Conservation (phyloP, 2,329 filamentous ascomycete genomes). For the Arthrobotrys iridis region DNA sequence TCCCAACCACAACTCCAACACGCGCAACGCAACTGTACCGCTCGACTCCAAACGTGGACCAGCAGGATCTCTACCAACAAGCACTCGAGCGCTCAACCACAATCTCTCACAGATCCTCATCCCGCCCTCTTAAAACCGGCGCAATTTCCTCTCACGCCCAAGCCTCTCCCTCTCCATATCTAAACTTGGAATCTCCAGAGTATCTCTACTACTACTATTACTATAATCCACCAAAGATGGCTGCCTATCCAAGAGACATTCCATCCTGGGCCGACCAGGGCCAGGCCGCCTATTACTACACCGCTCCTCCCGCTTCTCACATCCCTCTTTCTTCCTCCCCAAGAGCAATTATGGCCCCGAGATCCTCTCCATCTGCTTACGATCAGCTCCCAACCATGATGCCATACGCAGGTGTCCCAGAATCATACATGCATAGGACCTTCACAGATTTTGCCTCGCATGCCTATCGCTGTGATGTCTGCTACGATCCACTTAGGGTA, state of each 20-base stretch:
- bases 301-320: slow-evolving; percentile 21
- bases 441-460: slow-evolving; percentile 44
- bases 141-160: slow-evolving; percentile 41
- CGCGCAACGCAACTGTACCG: slow-evolving; percentile 20
- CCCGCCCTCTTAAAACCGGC: slow-evolving; percentile 8
- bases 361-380: slow-evolving; percentile 30
- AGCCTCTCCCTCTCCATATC: background rate
- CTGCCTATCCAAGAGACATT: slow-evolving; percentile 50
- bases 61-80: slow-evolving; percentile 21
- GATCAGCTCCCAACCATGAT: slow-evolving; percentile 38
- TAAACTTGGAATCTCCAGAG: slow-evolving; percentile 22
- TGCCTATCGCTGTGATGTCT: slow-evolving; percentile 47
- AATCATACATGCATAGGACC: slow-evolving; percentile 52
- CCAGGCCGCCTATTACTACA: slow-evolving; percentile 30
- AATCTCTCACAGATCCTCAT: slow-evolving; percentile 4
- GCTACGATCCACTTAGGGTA: slow-evolving; percentile 48
- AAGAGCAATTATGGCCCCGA: slow-evolving; percentile 26
- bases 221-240: slow-evolving; percentile 38
- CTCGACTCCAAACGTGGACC: slow-evolving; percentile 1
- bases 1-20: slow-evolving; percentile 34
- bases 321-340: slow-evolving; percentile 33
- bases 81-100: slow-evolving; percentile 20
- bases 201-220: slow-evolving; percentile 30
- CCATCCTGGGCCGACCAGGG: slow-evolving; percentile 35
- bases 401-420: slow-evolving; percentile 24